These are phyloP conservation scores for Volutella citrinella DNA, from an alignment of 2,329 filamentous ascomycete species.

Conservation along the genomic window DNA sequence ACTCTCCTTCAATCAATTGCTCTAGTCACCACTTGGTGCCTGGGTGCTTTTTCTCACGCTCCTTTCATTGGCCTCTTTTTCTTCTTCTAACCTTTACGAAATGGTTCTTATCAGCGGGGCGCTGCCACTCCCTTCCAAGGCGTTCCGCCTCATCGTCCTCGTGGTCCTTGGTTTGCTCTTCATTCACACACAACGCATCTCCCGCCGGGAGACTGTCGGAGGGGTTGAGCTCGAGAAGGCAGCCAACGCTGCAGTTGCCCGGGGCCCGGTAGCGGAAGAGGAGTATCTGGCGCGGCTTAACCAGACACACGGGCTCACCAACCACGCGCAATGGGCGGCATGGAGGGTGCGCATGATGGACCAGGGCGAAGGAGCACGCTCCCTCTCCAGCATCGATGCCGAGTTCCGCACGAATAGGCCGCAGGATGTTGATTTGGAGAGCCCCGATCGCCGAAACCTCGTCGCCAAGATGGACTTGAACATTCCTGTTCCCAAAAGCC, in stretches of 20 bases:
- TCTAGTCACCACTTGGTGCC: no score
- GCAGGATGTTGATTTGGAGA: slow-evolving; percentile 24
- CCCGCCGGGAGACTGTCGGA: no score
- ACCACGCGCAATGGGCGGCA: slow-evolving; percentile 31
- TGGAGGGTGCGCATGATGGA: slow-evolving; percentile 31
- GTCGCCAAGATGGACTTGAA: slow-evolving; percentile 29
- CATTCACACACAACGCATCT: slow-evolving; percentile 17
- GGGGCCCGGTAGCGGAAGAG: slow-evolving; percentile 29
- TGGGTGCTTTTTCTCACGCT: no score
- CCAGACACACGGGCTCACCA: slow-evolving; percentile 26
- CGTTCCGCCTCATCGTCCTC: slow-evolving; percentile 19
- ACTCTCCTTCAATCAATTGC: no score
- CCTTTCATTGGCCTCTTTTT: no score
- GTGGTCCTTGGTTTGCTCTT: slow-evolving; percentile 25
- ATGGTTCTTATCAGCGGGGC: slow-evolving; percentile 27
- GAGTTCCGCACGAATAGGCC: slow-evolving; percentile 30
- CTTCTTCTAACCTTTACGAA: slow-evolving; percentile 8
- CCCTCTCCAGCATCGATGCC: slow-evolving; percentile 27
- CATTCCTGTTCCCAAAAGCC: slow-evolving; percentile 31
- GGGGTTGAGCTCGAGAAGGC: no score
- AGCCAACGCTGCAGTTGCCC: no score
- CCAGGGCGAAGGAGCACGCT: slow-evolving; percentile 23
- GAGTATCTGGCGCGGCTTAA: slow-evolving; percentile 29
- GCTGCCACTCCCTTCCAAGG: slow-evolving; percentile 18
- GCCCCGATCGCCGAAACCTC: slow-evolving; percentile 22